Evolutionary conservation across 768 basidiomycete genomes (phyloP), one percentile per base, ranked within the genome.

Genomic region (Lentinula sp.): DNA sequence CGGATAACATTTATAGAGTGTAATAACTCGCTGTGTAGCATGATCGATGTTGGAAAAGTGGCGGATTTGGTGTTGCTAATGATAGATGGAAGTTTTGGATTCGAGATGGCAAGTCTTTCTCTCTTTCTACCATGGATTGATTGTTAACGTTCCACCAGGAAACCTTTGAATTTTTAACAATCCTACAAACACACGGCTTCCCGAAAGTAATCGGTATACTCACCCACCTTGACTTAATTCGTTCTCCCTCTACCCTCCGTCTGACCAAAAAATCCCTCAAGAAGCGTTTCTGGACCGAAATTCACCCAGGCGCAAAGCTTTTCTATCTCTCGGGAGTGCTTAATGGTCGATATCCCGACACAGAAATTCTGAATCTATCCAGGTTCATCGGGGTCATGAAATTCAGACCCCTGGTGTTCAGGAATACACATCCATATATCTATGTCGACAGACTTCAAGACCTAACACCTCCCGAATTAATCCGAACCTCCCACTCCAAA

Each of bases 211-310:
- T 99, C 63, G 96, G 97, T 60, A 75, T 99, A 61, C 89, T 99
- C 51, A 90, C 94, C 51, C 97, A 99, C 73, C 86, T 98, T 45
- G 97, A 98, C 74, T 88, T 99, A 65, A 91, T 99, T 66, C 97
- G 97, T 80, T 95, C 94, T 70, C 82, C 89, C 5, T 81, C 90
- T 0, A 87, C 87, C 3, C 85, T 98, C 43, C 90, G 88, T 61
- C 85, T 85, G 54, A 94, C 93, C 57, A 99, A 98, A 77, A 97
- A 97, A 69, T 77, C 87, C 0, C 84, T 99, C 42, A 99, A 99
- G 75, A 97, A 93, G 70, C 91, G 97, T 9, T 99, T 99, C 77
- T 99, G 97, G 97, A 93, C 95, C 0, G 97, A 99, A 74, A 98
- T 99, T 12, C 98, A 98, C 72, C 91, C 95, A 68, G 97, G 97